Evolutionary conservation across 192 early-diverging fungal species (phyloP).

Genomic region (Cladochytrium replicatum): DNA sequence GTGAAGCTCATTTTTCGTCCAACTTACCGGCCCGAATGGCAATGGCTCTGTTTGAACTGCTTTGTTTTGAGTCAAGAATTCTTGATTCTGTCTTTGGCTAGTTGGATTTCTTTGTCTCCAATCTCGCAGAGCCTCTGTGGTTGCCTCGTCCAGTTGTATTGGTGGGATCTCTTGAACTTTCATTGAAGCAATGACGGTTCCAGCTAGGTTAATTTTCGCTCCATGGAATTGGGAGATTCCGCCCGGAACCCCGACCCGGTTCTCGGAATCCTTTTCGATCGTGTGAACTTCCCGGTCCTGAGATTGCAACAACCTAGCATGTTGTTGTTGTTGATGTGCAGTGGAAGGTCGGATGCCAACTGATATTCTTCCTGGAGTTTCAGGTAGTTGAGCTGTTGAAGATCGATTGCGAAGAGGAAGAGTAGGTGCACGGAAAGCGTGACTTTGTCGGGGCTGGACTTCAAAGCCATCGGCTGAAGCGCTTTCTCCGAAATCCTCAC

Average conservation of each 20-base stretch:
- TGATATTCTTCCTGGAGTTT: background rate
- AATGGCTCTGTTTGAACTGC: constrained; percentile 14
- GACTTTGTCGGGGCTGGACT: too few relatives aligned
- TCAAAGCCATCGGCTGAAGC: too few relatives aligned
- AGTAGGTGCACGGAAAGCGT: too few relatives aligned
- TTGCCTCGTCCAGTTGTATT: background rate
- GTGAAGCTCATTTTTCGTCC: background rate
- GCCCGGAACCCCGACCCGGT: too few relatives aligned
- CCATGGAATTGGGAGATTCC: background rate
- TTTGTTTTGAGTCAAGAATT: too few relatives aligned
- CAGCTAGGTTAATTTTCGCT: background rate
- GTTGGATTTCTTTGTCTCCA: constrained; percentile 2
- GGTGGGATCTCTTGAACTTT: background rate
- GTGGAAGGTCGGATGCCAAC: background rate
- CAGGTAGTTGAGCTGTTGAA: background rate
- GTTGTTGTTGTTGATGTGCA: too few relatives aligned
- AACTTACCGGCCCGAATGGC: constrained; percentile 15
- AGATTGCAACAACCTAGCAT: too few relatives aligned
- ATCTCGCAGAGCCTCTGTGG: constrained; percentile 1
- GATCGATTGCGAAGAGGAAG: too few relatives aligned
- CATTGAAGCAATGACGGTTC: background rate
- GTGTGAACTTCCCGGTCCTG: too few relatives aligned
- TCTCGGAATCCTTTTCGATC: too few relatives aligned
- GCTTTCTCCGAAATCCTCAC: too few relatives aligned
- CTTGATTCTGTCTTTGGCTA: constrained; percentile 4